Evolutionary conservation across 805 yeast species (phyloP).

Genomic region (Debaryomyces tyrocola): DNA sequence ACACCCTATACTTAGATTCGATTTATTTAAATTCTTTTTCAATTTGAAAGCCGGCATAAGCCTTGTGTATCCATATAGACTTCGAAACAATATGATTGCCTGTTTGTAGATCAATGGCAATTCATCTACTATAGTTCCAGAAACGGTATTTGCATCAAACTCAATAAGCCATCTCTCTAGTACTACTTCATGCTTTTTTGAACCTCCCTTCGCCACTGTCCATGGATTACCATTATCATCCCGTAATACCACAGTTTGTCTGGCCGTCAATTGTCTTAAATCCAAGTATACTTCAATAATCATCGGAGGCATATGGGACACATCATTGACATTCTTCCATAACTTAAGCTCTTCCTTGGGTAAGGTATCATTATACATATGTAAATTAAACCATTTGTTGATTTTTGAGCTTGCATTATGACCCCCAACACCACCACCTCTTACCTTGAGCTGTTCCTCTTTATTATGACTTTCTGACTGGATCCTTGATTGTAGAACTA

Average conservation of each 20-base stretch:
- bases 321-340: constrained; percentile 55
- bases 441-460: constrained; percentile 10
- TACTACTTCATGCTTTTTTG: constrained; percentile 79
- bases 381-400: constrained; percentile 66
- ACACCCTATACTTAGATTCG: constrained; percentile 49
- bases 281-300: constrained; percentile 83
- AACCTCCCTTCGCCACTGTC: constrained; percentile 56
- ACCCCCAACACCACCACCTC: constrained; percentile 9
- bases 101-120: constrained; percentile 72
- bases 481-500: constrained; percentile 51
- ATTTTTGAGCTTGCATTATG: constrained; percentile 20
- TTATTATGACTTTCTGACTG: constrained; percentile 14
- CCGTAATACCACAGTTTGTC: constrained; percentile 57
- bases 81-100: constrained; percentile 70
- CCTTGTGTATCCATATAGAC: constrained; percentile 63
- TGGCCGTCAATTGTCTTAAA: constrained; percentile 53
- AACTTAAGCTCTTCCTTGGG: constrained; percentile 56
- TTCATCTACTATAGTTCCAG: constrained; percentile 44
- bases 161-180: constrained; percentile 93
- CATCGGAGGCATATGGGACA: constrained; percentile 66
- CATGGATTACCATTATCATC: constrained; percentile 56
- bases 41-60: constrained; percentile 73
- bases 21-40: constrained; percentile 29
- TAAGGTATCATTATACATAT: constrained; percentile 34
- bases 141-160: constrained; percentile 53